phyloP scores from a whole-genome alignment of 2,329 filamentous ascomycete species.

The Sclerotinia trifoliorum region DNA sequence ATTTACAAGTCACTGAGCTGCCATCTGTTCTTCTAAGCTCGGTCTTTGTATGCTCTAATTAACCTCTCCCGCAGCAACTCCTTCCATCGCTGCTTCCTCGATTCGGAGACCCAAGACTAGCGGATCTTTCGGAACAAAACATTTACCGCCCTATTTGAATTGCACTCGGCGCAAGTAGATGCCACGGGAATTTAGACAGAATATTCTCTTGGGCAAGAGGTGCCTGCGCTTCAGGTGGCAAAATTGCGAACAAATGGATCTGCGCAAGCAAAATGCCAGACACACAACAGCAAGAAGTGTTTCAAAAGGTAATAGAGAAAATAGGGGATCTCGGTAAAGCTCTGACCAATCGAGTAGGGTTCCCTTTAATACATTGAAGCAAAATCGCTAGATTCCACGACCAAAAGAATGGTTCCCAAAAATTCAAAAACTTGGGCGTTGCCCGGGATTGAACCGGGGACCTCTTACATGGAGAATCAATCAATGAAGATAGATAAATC shows the following conservation, averaged over 20 bases:
- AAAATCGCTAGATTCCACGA: background rate
- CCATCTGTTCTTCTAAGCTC: background rate
- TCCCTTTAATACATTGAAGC: background rate
- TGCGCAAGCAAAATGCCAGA: no score
- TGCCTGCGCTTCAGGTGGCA: no score
- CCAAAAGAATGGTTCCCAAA: background rate
- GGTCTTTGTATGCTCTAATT: no score
- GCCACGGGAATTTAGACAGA: no score
- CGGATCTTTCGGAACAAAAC: background rate
- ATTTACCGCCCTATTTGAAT: no score
- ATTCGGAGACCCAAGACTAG: background rate
- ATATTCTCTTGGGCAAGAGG: no score
- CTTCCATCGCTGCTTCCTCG: background rate
- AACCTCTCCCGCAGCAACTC: background rate
- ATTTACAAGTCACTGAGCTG: no score
- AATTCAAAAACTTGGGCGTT: background rate
- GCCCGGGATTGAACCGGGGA: slow-evolving; percentile 14
- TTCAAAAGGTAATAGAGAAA: background rate
- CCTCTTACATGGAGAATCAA: slow-evolving; percentile 4
- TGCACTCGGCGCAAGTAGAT: no score
- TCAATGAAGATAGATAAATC: background rate
- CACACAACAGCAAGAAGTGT: no score
- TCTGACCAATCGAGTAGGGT: background rate
- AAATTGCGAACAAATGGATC: no score
- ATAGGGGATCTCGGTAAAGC: slow-evolving; percentile 1